Evolutionary conservation across 352 stramenopile species (phyloP), one percentile per base, ranked within the genome.

Genomic region (Globisporangium nodosum): DNA sequence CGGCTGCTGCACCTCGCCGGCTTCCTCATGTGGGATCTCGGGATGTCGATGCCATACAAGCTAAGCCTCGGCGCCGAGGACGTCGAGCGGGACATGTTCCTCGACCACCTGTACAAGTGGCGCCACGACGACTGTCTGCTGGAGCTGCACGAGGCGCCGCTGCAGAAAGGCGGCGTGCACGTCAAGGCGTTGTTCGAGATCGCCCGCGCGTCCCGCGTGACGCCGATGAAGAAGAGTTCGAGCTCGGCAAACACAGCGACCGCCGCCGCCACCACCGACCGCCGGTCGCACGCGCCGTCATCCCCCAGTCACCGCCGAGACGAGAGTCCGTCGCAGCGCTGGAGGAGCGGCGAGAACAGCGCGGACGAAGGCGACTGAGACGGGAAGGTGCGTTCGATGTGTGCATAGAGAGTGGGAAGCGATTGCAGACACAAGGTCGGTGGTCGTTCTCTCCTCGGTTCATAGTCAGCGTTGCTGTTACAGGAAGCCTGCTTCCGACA

Each of bases 11-110:
- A 90, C 54, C 64, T 87, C 8, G 73, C 73, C 24, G 87, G 85
- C 31, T 87, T 93, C 16, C 79, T 90, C 30, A 73, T 96, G 60
- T 96, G 87, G 87, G 87, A 96, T 63, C 58, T 96, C 16, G 87
- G 87, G 63, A 96, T 96, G 87, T 89, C 80, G 39, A 96, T 96
- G 83, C 72, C 85, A 20, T 96, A 96, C 69, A 96, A 96, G 60
- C 78, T 89, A 64, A 76, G 81, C 39, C 68, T 96, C 20, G 87
- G 87, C 18, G 87, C 83, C 1, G 76, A 70, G 13, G 78, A 94
- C 60, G 52, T 90, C 27, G 71, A 85, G 16, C 76, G 87, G 18
- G 81, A 92, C 48, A 61, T 74, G 27, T 96, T 96, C 52, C 61
- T 96, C 7, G 64, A 76, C 40, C 63, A 84, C 50, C 60, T 92